A percentile compares a stretch with the other conserved stretches of the same genome.
Evolutionary conservation across 345 rosid genomes (phyloP).

Genomic region (Geranium brycei): DNA sequence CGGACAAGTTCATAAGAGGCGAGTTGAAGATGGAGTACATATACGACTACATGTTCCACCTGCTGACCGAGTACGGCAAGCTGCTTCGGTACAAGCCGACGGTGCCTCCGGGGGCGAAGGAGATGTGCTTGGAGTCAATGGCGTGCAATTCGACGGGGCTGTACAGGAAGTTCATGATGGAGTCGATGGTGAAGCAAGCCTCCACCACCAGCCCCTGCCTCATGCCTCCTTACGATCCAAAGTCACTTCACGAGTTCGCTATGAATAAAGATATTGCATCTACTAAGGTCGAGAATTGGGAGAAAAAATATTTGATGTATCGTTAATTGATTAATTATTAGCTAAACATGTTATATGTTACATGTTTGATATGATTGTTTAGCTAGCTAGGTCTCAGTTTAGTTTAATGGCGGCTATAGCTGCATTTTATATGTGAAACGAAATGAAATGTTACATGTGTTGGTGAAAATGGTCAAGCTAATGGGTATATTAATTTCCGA

Average conservation of each 20-base stretch:
- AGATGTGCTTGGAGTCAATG: slow-evolving; percentile 47
- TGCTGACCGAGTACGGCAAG: slow-evolving; percentile 56
- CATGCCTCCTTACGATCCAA: slow-evolving; percentile 43
- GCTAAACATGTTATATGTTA: no score
- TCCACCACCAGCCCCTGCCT: slow-evolving; percentile 33
- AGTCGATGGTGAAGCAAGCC: slow-evolving; percentile 39
- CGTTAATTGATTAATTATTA: neutral
- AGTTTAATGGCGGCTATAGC: no score
- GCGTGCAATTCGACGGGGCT: slow-evolving; percentile 33
- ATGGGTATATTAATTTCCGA: no score
- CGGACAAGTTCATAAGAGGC: slow-evolving; percentile 41
- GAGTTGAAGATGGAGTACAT: slow-evolving; percentile 53
- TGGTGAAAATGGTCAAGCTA: no score
- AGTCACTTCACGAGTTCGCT: slow-evolving; percentile 14
- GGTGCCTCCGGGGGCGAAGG: slow-evolving; percentile 33
- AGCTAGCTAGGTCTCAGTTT: no score
- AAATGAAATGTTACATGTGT: no score
- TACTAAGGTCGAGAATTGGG: slow-evolving; percentile 51
- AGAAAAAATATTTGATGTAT: slow-evolving; percentile 31
- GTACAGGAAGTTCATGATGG: slow-evolving; percentile 37
- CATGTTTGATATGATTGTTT: no score
- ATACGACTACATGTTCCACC: slow-evolving; percentile 68
- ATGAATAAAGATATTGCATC: slow-evolving; percentile 26
- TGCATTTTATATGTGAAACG: no score
- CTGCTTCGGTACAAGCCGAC: slow-evolving; percentile 37